phyloP scores from a whole-genome alignment of 2,329 filamentous ascomycete genomes.

The Calonectria ilicicola region DNA sequence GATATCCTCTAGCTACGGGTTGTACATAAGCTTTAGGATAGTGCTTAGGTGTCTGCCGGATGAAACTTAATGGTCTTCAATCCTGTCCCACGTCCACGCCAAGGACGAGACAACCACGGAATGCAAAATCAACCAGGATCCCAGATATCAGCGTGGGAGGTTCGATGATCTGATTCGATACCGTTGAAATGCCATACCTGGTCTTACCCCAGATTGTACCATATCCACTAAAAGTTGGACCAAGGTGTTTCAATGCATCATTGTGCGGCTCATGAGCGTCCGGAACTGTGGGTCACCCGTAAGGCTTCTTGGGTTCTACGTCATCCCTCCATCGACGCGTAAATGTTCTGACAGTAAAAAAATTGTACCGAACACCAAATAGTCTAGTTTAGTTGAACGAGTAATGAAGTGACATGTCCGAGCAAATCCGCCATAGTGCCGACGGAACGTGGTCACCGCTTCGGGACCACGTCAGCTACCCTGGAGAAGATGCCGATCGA shows the following conservation, averaged over 20 bases:
- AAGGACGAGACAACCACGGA: too few relatives aligned
- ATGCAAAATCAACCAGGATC: too few relatives aligned
- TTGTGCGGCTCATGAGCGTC: too few relatives aligned
- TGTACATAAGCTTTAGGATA: background rate
- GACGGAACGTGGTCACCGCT: background rate
- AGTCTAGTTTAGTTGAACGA: background rate
- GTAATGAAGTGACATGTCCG: background rate
- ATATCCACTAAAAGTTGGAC: background rate
- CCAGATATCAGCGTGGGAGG: too few relatives aligned
- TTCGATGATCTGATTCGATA: too few relatives aligned
- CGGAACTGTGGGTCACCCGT: background rate
- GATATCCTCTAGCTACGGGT: too few relatives aligned
- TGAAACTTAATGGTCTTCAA: background rate
- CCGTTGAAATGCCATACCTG: background rate
- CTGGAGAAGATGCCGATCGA: background rate
- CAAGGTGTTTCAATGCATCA: too few relatives aligned
- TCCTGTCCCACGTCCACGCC: background rate
- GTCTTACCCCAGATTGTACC: background rate
- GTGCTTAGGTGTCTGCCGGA: background rate
- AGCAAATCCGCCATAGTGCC: background rate
- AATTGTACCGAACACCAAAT: rapidly evolving
- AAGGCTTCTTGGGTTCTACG: too few relatives aligned
- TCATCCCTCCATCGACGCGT: too few relatives aligned
- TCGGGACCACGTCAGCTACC: background rate
- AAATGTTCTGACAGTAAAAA: background rate